Conservation (phyloP, 2,329 filamentous ascomycete species). For the Helotiales sp. region DNA sequence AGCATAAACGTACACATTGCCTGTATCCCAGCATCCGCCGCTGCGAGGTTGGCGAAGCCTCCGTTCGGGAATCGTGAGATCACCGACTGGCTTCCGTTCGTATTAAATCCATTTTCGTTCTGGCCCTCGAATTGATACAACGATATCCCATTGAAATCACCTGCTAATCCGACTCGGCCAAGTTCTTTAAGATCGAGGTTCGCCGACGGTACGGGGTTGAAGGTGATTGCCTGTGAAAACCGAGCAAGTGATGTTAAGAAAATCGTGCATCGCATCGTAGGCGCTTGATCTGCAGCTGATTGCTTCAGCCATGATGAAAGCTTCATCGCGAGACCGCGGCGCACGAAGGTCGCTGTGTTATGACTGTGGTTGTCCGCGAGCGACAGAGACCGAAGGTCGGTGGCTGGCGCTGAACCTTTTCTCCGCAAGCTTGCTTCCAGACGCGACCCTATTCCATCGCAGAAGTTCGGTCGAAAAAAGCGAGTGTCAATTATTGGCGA, state of each 20-base stretch:
- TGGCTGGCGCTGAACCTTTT: constrained; percentile 27
- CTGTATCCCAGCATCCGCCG: constrained; percentile 82
- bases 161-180: constrained; percentile 82
- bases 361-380: constrained; percentile 21
- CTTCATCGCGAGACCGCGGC: constrained; percentile 40
- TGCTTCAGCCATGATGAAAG: constrained; percentile 41
- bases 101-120: constrained; percentile 66
- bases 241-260: constrained; percentile 46
- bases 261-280: constrained; percentile 49
- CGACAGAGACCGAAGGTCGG: constrained; percentile 24
- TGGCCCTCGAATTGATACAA: constrained; percentile 87
- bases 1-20: constrained; percentile 83
- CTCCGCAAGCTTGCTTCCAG: constrained; percentile 18
- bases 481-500: constrained; percentile 10
- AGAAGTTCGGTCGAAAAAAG: neutral
- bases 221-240: constrained; percentile 57
- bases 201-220: constrained; percentile 66
- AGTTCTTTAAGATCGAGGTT: constrained; percentile 80
- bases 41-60: constrained; percentile 73
- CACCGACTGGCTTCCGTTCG: constrained; percentile 81
- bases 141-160: constrained; percentile 90
- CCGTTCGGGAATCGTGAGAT: constrained; percentile 85
- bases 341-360: constrained; percentile 25
- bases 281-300: constrained; percentile 35
- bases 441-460: constrained; percentile 34